These are phyloP conservation scores for Boletellus dicymbophilus DNA, from an alignment of 1,284 basidiomycete species.

Conservation along the genomic window DNA sequence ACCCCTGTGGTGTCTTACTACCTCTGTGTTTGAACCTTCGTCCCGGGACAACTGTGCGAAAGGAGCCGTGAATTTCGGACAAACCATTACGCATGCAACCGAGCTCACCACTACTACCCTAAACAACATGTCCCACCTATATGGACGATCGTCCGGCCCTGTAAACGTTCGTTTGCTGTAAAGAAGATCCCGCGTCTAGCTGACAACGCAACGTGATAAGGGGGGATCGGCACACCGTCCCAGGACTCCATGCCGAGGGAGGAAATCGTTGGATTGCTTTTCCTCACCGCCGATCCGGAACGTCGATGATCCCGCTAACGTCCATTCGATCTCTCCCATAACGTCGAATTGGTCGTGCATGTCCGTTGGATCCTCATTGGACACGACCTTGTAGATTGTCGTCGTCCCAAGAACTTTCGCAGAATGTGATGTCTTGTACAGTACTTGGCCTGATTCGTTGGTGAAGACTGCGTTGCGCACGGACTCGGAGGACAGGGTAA, in stretches of 20 bases:
- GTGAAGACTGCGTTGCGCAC: constrained; percentile 18
- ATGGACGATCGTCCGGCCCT: constrained; percentile 16
- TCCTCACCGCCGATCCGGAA: constrained; percentile 14
- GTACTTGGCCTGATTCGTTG: constrained; percentile 15
- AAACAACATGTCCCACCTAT: constrained; percentile 16
- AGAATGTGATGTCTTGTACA: constrained; percentile 19
- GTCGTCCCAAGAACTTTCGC: constrained; percentile 14
- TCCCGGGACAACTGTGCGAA: constrained; percentile 10
- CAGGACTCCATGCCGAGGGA: constrained; percentile 16
- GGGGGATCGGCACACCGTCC: constrained; percentile 11
- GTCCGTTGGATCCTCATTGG: constrained; percentile 16
- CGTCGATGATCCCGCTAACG: constrained; percentile 15
- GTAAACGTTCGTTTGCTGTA: constrained; percentile 19
- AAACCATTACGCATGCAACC: not conserved
- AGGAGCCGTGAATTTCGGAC: not conserved
- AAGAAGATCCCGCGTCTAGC: too few species aligned
- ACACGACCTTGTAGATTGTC: constrained; percentile 15
- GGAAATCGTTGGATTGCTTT: constrained; percentile 14
- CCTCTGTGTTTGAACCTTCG: constrained; percentile 7
- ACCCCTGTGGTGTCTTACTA: constrained; percentile 27
- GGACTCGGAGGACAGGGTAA: constrained; percentile 14
- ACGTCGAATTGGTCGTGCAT: constrained; percentile 22
- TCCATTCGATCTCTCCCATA: constrained; percentile 26
- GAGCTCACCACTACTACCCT: constrained; percentile 10
- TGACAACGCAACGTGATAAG: not conserved